phyloP scores from a whole-genome alignment of 2,329 filamentous ascomycete genomes.

The Ophiostoma ips region DNA sequence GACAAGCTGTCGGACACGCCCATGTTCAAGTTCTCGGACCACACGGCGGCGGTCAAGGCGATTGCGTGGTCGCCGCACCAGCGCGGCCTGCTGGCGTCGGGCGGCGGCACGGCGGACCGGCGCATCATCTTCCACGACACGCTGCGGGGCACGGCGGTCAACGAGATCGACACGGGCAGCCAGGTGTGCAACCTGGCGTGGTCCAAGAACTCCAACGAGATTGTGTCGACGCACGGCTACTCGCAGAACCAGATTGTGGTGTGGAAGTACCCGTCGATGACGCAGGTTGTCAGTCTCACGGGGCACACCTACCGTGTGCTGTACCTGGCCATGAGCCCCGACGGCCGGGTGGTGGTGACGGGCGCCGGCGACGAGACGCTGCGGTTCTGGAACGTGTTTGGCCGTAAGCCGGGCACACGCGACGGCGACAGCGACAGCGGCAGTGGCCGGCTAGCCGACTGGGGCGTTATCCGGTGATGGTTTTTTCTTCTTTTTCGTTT shows the following conservation, averaged over 20 bases:
- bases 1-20: slow-evolving; percentile 89
- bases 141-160: slow-evolving; percentile 61
- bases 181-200: slow-evolving; percentile 98
- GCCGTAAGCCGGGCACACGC: slow-evolving; percentile 58
- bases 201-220: slow-evolving; percentile 95
- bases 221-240: slow-evolving; percentile 94
- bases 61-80: slow-evolving; percentile 98
- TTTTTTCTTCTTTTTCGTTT: background rate
- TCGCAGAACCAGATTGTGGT: slow-evolving; percentile 97
- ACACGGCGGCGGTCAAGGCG: slow-evolving; percentile 91
- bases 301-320: slow-evolving; percentile 88
- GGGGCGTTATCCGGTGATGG: slow-evolving; percentile 62
- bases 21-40: slow-evolving; percentile 85
- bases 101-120: slow-evolving; percentile 87
- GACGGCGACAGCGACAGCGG: slow-evolving; percentile 45
- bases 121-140: slow-evolving; percentile 99
- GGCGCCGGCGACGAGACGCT: slow-evolving; percentile 93
- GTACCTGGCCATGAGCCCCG: slow-evolving; percentile 93
- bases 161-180: slow-evolving; percentile 89
- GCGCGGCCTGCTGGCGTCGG: slow-evolving; percentile 82
- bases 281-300: slow-evolving; percentile 85
- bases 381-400: slow-evolving; percentile 94
- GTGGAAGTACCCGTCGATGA: slow-evolving; percentile 99
- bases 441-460: slow-evolving; percentile 54
- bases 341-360: slow-evolving; percentile 85